Base-by-base conservation (phyloP, 164 flowering plant genomes). In the Nelumbo lutea region DNA sequence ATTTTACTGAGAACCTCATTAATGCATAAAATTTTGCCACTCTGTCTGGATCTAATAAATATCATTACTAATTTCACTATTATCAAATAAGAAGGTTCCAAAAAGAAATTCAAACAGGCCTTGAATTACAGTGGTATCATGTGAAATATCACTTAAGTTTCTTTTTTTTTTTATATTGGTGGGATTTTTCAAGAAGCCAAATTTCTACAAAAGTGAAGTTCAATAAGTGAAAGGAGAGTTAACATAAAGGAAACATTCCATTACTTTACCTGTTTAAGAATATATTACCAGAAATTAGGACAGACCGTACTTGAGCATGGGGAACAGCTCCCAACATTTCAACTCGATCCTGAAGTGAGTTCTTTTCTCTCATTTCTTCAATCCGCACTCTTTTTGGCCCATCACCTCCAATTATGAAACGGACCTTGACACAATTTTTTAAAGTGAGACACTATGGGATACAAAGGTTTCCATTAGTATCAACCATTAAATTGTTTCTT, bases 251-350 rank as follows among this genome's bases (percentile, higher is more conserved):
- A 27, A 56, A 44, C 39, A 5, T 40, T 5, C 41, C 51, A 10
- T 45, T 55, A 42, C 53, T 42, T 9, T 48, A 92, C 97, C 97
- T 92, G 82, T 95, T 95, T 68, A 92, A 82, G 79, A 95, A 95
- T 73, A 95, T 92, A 70, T 93, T 97, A 53, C 98, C 99, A 76
- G 88, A 79, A 64, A 90, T 81, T 64, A 95, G 69, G 59, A 90
- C 91, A 74, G 98, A 90, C 43, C 79, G 88, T 40, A 95, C 99
- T 83, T 75, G 85, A 79, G 98, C 84, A 88, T 95, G 99, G 47
- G 93, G 97, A 58, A 95, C 98, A 76, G 93, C 96, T 50, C 99
- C 99, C 78, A 96, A 75, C 99, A 96, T 92, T 77, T 96, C 96
- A 72, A 96, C 98, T 66, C 97, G 80, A 75, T 96, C 98, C 82